Evolutionary conservation across 2,329 filamentous ascomycete genomes (phyloP), one percentile per base, ranked within the genome.

Genomic region (Ascochyta pisi): DNA sequence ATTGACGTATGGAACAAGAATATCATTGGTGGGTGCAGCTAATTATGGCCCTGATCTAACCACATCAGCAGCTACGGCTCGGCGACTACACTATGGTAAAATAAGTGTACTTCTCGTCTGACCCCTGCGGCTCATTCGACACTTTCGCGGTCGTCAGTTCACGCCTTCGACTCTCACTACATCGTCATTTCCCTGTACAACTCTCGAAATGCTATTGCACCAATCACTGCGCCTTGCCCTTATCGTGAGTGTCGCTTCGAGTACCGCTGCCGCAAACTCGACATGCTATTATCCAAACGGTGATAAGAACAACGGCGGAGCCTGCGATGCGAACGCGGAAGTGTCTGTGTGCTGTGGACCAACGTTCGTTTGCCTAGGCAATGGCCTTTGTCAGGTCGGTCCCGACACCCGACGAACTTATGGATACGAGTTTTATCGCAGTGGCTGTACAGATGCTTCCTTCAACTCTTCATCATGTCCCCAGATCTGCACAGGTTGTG

Each of bases 261-360:
- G 38, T 12, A 16, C 24, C 26, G 48, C 48, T 38, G 38, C 42
- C 38, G 33, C 54, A 31, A 59, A 61, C 35, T 56, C 56, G n/a
- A 57, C 57, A 29, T 68, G 65, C 41, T 68, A 61, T 43, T 68
- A 59, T 40, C 65, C 65, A 1, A 45, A 57, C n/a, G 65, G 64
- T 15, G 23, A 55, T 7, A 45, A 62, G 23, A 60, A 53, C n/a
- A 60, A 40, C 39, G 64, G 64, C 12, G 34, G 39, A 43, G 54
- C 61, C 2, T 68, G 65, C 48, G 47, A 56, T 26, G 48, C 62
- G 10, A 43, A 62, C 33, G 45, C 56, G 15, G 45, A 49, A 10
- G 62, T 65, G 3, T 68, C 65, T 35, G 31, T 50, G n/a, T 68
- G 65, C 44, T 68, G 65, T 47, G 64, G 64, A 6, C 64, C 62